phyloP scores from a whole-genome alignment of 495 filamentous ascomycete genomes.

The Jackrogersella multiformis region DNA sequence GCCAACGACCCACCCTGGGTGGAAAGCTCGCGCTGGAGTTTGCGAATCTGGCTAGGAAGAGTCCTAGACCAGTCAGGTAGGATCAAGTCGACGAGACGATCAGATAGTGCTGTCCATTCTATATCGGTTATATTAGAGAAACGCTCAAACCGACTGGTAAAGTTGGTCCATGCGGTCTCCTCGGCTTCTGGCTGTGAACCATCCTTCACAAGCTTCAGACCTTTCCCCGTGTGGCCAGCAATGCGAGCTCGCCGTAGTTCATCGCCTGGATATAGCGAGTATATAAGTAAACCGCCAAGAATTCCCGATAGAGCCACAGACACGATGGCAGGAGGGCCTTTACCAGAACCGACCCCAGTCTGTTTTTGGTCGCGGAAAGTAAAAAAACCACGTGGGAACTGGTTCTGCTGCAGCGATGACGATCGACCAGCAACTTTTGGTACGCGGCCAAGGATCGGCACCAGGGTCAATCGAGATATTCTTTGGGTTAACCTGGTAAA shows the following conservation, averaged over 20 bases:
- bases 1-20: slow-evolving; percentile 87
- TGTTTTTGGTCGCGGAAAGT: slow-evolving; percentile 26
- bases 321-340: slow-evolving; percentile 34
- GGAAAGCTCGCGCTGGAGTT: slow-evolving; percentile 87
- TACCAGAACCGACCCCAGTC: slow-evolving; percentile 33
- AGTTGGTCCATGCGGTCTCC: slow-evolving; percentile 65
- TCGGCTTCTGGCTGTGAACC: slow-evolving; percentile 13
- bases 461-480: slow-evolving; percentile 23
- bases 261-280: slow-evolving; percentile 56
- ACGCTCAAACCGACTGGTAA: slow-evolving; percentile 66
- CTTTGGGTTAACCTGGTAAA: slow-evolving; percentile 22
- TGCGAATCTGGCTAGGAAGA: slow-evolving; percentile 79
- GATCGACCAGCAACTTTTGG: slow-evolving; percentile 21
- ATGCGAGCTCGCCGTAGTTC: slow-evolving; percentile 43
- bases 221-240: slow-evolving; percentile 19
- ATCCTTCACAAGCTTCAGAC: slow-evolving; percentile 4
- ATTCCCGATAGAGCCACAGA: slow-evolving; percentile 41
- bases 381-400: slow-evolving; percentile 44
- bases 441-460: slow-evolving; percentile 20
- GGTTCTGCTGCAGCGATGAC: slow-evolving; percentile 19
- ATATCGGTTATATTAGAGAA: slow-evolving; percentile 61
- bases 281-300: slow-evolving; percentile 52
- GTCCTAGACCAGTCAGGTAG: slow-evolving; percentile 82
- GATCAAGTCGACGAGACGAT: slow-evolving; percentile 73
- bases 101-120: slow-evolving; percentile 69